Evolutionary conservation across 1,284 basidiomycete genomes (phyloP).

Genomic region (Apiotrichum laibachii): DNA sequence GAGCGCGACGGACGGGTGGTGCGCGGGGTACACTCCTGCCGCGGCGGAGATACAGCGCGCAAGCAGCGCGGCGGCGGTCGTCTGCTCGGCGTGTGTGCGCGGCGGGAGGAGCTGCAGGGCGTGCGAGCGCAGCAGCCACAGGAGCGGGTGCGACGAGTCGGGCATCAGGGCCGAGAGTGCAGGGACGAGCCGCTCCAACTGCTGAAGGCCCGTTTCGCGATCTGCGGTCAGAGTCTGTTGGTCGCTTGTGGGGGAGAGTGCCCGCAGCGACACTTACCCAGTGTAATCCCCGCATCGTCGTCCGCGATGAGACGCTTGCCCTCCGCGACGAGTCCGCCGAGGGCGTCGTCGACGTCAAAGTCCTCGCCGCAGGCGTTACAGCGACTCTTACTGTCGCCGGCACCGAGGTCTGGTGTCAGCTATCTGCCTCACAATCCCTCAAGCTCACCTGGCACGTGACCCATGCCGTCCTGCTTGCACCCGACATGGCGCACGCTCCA

Average conservation of each 20-base stretch:
- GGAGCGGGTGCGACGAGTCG: conserved; percentile 68
- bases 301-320: conserved; percentile 69
- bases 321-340: conserved; percentile 62
- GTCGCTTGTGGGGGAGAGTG: background rate
- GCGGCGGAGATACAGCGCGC: conserved; percentile 60
- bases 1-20: conserved; percentile 76
- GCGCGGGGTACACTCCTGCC: conserved; percentile 59
- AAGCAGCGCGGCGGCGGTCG: conserved; percentile 57
- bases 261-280: conserved; percentile 26
- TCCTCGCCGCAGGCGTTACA: conserved; percentile 56
- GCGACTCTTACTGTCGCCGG: background rate
- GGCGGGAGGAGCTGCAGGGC: conserved; percentile 32
- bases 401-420: conserved; percentile 17
- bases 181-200: conserved; percentile 61
- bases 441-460: conserved; percentile 33
- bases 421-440: too few species aligned
- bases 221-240: background rate
- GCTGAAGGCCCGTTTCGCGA: conserved; percentile 60
- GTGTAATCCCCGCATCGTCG: conserved; percentile 59
- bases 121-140: conserved; percentile 68
- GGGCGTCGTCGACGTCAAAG: conserved; percentile 55
- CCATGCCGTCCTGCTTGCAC: conserved; percentile 22
- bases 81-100: conserved; percentile 19
- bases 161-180: conserved; percentile 66
- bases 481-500: conserved; percentile 54